Percentiles rank a stretch among this genome's conserved stretches.
phyloP scores from a whole-genome alignment of 139 green algal species.

The Coelastrella sp. region DNA sequence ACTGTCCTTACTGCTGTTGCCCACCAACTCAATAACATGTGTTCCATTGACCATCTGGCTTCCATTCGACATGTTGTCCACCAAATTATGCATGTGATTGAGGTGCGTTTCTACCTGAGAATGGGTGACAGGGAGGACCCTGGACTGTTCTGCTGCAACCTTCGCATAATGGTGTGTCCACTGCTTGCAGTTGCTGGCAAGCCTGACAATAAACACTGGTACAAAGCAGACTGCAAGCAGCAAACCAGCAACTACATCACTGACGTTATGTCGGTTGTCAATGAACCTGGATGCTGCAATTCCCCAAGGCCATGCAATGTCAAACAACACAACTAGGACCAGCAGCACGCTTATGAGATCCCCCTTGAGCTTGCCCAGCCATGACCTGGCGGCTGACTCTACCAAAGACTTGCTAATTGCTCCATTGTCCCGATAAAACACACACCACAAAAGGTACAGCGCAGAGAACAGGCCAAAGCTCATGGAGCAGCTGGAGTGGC shows the following conservation, averaged over 20 bases:
- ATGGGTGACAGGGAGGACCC: not conserved
- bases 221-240: slow-evolving; percentile 13
- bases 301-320: slow-evolving; percentile 45
- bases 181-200: not conserved
- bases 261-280: slow-evolving; percentile 41
- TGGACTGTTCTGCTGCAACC: not conserved
- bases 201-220: not conserved
- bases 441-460: slow-evolving; percentile 22
- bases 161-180: not conserved
- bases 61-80: not conserved
- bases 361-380: not conserved
- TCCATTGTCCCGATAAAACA: not conserved
- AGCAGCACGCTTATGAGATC: not conserved
- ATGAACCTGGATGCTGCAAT: slow-evolving; percentile 34
- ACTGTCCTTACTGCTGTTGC: not conserved
- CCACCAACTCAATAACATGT: not conserved
- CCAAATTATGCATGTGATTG: not conserved
- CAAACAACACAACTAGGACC: slow-evolving; percentile 21
- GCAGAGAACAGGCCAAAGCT: slow-evolving; percentile 3
- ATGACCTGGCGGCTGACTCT: not conserved
- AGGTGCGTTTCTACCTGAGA: not conserved
- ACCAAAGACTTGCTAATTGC: not conserved
- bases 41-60: not conserved
- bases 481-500: slow-evolving; percentile 38
- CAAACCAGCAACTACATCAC: slow-evolving; percentile 14